A percentile compares a stretch with the other conserved stretches of the same genome.
phyloP scores from a whole-genome alignment of 23 red algal species.

The Pyropia yezoensis region DNA sequence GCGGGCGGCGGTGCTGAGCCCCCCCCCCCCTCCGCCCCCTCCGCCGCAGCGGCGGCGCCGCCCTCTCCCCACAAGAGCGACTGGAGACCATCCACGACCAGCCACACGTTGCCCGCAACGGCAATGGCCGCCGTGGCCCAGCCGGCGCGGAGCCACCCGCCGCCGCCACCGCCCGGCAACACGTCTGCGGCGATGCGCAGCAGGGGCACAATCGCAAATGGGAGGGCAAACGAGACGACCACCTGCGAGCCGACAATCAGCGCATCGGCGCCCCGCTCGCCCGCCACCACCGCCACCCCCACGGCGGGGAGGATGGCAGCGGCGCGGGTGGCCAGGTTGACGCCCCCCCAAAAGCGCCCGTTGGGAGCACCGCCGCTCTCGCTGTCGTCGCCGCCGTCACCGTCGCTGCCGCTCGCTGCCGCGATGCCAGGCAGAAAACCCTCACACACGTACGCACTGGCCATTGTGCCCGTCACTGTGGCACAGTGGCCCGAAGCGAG shows the following conservation, averaged over 20 bases:
- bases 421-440: slow-evolving; percentile 53
- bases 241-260: slow-evolving; percentile 76
- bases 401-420: neutral
- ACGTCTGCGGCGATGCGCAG: slow-evolving; percentile 27
- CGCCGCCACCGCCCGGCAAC: too few species aligned
- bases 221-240: slow-evolving; percentile 59
- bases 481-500: slow-evolving; percentile 67
- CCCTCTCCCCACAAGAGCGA: neutral
- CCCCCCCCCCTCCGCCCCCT: too few species aligned
- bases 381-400: too few species aligned
- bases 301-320: slow-evolving; percentile 64
- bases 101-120: slow-evolving; percentile 16
- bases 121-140: slow-evolving; percentile 13
- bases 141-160: neutral
- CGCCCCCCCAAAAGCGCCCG: neutral
- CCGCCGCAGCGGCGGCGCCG: too few species aligned
- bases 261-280: slow-evolving; percentile 45
- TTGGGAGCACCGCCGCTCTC: too few species aligned
- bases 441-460: slow-evolving; percentile 78
- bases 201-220: slow-evolving; percentile 77
- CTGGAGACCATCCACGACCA: neutral
- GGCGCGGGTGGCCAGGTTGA: slow-evolving; percentile 42
- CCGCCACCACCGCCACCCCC: slow-evolving; percentile 43
- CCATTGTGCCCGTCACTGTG: slow-evolving; percentile 70
- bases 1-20: too few species aligned